Percentiles rank a stretch among this genome's conserved stretches.
phyloP scores from a whole-genome alignment of 805 yeast species.

The Suhomyces canberraensis region DNA sequence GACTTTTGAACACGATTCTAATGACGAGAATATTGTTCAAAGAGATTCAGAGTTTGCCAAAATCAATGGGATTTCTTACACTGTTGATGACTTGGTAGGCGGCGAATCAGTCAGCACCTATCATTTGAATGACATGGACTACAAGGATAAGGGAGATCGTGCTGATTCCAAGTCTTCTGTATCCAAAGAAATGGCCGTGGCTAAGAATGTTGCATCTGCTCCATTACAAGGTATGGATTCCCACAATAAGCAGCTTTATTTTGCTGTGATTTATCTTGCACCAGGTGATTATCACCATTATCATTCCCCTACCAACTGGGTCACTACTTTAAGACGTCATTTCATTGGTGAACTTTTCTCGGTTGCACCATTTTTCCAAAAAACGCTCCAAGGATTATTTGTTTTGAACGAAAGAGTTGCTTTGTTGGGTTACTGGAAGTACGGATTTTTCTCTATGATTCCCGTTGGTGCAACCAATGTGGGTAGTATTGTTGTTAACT shows the following conservation, averaged over 20 bases:
- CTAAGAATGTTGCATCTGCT: slow-evolving; percentile 38
- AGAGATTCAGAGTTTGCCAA: slow-evolving; percentile 75
- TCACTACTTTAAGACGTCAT: slow-evolving; percentile 86
- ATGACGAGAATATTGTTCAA: slow-evolving; percentile 42
- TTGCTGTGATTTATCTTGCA: slow-evolving; percentile 89
- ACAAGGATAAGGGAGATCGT: slow-evolving; percentile 69
- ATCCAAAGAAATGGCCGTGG: slow-evolving; percentile 36
- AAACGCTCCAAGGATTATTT: slow-evolving; percentile 79
- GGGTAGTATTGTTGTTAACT: slow-evolving; percentile 88
- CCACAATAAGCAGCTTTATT: slow-evolving; percentile 61
- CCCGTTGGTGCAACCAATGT: slow-evolving; percentile 99
- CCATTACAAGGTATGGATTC: slow-evolving; percentile 29
- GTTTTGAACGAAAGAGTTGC: slow-evolving; percentile 95
- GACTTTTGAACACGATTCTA: slow-evolving; percentile 40
- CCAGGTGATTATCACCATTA: slow-evolving; percentile 98
- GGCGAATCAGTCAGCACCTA: slow-evolving; percentile 41
- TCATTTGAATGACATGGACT: slow-evolving; percentile 47
- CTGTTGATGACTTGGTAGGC: slow-evolving; percentile 67
- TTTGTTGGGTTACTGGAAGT: slow-evolving; percentile 89
- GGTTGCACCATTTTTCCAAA: slow-evolving; percentile 95
- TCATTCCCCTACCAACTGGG: slow-evolving; percentile 97
- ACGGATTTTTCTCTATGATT: slow-evolving; percentile 97
- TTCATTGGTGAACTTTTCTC: slow-evolving; percentile 93
- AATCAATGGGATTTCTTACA: slow-evolving; percentile 68
- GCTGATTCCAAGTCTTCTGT: slow-evolving; percentile 29